A percentile compares a stretch with the other conserved stretches of the same genome.
These are phyloP conservation scores for Trypanosoma congolense DNA, from an alignment of 208 protist genomes.

Conservation along the genomic window DNA sequence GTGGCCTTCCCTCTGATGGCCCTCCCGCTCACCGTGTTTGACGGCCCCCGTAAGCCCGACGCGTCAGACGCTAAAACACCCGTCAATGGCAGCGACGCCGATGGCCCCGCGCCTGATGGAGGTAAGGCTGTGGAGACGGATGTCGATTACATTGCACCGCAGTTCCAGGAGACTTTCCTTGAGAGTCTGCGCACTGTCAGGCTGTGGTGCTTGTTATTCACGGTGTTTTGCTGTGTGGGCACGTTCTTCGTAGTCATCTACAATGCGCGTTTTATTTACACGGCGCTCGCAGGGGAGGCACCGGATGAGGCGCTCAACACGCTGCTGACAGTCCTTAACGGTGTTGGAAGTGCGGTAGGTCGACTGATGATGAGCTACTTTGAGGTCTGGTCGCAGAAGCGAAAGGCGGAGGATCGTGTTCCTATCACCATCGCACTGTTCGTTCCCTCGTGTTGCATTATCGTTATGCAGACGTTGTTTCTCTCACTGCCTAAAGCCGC, in stretches of 20 bases:
- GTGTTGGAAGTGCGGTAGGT: constrained; percentile 24
- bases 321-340: constrained; percentile 19
- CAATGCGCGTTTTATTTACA: constrained; percentile 18
- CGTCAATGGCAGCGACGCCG: not conserved
- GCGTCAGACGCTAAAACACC: not conserved
- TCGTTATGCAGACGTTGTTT: constrained; percentile 9
- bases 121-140: constrained; percentile 7
- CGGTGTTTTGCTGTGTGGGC: constrained; percentile 16
- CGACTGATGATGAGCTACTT: constrained; percentile 24
- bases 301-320: constrained; percentile 12
- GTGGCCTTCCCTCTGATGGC: constrained; percentile 39
- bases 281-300: not conserved
- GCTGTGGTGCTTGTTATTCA: constrained; percentile 13
- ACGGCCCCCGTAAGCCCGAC: constrained; percentile 11
- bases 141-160: constrained; percentile 24
- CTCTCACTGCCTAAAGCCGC: constrained; percentile 10
- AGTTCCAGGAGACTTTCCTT: constrained; percentile 20
- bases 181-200: constrained; percentile 10
- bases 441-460: constrained; percentile 6
- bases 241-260: constrained; percentile 21
- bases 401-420: constrained; percentile 20
- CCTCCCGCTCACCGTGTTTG: constrained; percentile 43
- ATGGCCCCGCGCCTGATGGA: too few species aligned
- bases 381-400: constrained; percentile 27
- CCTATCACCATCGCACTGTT: constrained; percentile 21